These are phyloP conservation scores for Cerioporus squamosus DNA, from an alignment of 1,284 basidiomycete species.

Conservation along the genomic window DNA sequence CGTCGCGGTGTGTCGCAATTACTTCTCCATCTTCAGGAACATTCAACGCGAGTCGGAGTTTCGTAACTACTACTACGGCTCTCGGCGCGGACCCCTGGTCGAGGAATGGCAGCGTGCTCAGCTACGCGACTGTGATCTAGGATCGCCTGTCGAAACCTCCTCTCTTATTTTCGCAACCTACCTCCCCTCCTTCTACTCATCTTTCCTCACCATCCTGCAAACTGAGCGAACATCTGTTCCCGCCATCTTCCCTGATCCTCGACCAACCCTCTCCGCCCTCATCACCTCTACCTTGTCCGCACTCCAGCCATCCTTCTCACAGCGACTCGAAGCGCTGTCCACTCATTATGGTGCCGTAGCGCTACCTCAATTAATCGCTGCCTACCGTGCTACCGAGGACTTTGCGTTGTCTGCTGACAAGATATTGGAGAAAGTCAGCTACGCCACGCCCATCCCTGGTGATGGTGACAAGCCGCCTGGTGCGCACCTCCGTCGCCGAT, in stretches of 20 bases:
- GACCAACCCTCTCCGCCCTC: conserved; percentile 75
- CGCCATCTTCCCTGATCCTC: conserved; percentile 82
- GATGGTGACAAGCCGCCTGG: conserved; percentile 6
- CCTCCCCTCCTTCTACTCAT: conserved; percentile 73
- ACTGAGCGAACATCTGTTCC: conserved; percentile 77
- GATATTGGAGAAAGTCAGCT: conserved; percentile 75
- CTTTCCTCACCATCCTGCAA: conserved; percentile 69
- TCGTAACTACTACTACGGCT: conserved; percentile 90
- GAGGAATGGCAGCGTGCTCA: conserved; percentile 68
- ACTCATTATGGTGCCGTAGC: conserved; percentile 65
- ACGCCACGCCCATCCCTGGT: conserved; percentile 37
- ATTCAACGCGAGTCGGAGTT: conserved; percentile 93
- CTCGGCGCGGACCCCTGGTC: conserved; percentile 67
- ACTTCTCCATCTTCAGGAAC: conserved; percentile 85
- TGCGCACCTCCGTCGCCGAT: conserved; percentile 39
- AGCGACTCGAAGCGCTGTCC: conserved; percentile 72
- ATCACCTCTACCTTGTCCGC: conserved; percentile 80
- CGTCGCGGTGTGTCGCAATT: conserved; percentile 71
- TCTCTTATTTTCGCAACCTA: conserved; percentile 60
- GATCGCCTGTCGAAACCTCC: conserved; percentile 29
- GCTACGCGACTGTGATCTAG: conserved; percentile 53
- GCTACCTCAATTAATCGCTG: conserved; percentile 71
- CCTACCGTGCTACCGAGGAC: conserved; percentile 79
- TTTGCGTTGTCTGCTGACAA: conserved; percentile 76
- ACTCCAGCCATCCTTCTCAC: conserved; percentile 80